A percentile compares a stretch with the other conserved stretches of the same genome.
phyloP scores from a whole-genome alignment of 2,329 filamentous ascomycete species.

The Cylindrodendrum hubeiense region DNA sequence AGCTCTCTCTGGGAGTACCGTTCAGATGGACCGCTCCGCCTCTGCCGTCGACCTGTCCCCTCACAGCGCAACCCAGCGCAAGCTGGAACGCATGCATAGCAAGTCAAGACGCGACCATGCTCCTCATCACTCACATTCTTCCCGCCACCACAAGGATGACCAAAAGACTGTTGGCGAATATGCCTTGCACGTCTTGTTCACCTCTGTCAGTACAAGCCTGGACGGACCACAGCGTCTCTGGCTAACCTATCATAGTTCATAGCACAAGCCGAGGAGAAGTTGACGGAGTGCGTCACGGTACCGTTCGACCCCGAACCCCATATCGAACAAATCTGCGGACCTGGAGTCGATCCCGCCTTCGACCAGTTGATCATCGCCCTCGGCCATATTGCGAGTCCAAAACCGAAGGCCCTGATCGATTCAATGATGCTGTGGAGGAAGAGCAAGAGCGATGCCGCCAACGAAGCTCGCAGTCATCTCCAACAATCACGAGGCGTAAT shows the following conservation, averaged over 20 bases:
- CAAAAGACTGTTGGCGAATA: constrained; percentile 97
- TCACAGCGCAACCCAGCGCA: constrained; percentile 62
- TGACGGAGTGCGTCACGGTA: constrained; percentile 86
- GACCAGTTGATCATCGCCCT: constrained; percentile 94
- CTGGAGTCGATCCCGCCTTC: constrained; percentile 87
- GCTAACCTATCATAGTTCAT: constrained; percentile 74
- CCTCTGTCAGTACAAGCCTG: constrained; percentile 71
- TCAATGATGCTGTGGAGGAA: constrained; percentile 99
- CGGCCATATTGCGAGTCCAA: constrained; percentile 93
- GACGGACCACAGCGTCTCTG: not conserved
- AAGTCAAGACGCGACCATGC: constrained; percentile 78
- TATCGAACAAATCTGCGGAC: constrained; percentile 91
- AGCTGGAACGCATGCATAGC: constrained; percentile 72
- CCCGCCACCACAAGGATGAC: constrained; percentile 77
- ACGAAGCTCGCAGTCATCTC: constrained; percentile 71
- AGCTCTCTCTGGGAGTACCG: constrained; percentile 57
- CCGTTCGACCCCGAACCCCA: constrained; percentile 84
- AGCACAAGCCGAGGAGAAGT: constrained; percentile 94
- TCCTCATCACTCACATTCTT: constrained; percentile 83
- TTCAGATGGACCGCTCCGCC: constrained; percentile 58
- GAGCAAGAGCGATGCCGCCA: constrained; percentile 90
- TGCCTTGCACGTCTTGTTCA: constrained; percentile 95
- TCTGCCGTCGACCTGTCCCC: constrained; percentile 60
- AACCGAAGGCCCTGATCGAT: constrained; percentile 95
- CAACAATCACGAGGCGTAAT: constrained; percentile 62